phyloP scores from a whole-genome alignment of 805 yeast genomes.

The Myxozyma melibiosi region DNA sequence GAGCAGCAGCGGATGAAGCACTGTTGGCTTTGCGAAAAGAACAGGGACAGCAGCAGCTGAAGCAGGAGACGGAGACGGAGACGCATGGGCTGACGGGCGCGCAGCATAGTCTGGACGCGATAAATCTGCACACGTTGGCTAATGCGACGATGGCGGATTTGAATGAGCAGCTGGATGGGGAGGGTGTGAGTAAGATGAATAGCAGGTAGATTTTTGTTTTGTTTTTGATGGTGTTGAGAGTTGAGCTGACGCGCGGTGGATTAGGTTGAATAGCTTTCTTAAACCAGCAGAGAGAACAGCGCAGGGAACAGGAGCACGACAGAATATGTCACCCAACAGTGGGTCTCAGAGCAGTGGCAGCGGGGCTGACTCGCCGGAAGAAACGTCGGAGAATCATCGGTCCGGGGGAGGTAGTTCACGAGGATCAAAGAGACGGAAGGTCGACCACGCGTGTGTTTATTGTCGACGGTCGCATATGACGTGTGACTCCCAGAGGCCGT shows the following conservation, averaged over 20 bases:
- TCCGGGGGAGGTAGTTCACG: not conserved
- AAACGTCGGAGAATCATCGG: not conserved
- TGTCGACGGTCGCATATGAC: slow-evolving; percentile 94
- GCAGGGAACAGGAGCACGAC: not conserved
- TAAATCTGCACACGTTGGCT: slow-evolving; percentile 24
- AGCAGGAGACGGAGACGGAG: no score
- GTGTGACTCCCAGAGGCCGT: slow-evolving; percentile 74
- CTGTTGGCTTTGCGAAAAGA: not conserved
- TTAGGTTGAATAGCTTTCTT: no score
- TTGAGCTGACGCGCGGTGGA: not conserved
- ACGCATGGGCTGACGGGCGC: not conserved
- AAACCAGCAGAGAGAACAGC: not conserved
- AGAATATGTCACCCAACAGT: not conserved
- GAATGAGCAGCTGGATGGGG: not conserved
- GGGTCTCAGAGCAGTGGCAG: slow-evolving; percentile 10
- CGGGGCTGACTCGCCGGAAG: slow-evolving; percentile 12
- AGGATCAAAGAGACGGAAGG: slow-evolving; percentile 19
- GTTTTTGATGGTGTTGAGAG: not conserved
- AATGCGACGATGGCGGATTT: slow-evolving; percentile 21
- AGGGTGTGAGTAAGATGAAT: not conserved
- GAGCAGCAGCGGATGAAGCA: not conserved
- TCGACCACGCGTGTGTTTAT: slow-evolving; percentile 71
- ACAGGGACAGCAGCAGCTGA: not conserved
- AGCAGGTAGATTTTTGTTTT: not conserved
- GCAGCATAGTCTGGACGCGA: slow-evolving; percentile 11